Base-by-base conservation (phyloP, 83 land plant genomes). In the Picea abies region DNA sequence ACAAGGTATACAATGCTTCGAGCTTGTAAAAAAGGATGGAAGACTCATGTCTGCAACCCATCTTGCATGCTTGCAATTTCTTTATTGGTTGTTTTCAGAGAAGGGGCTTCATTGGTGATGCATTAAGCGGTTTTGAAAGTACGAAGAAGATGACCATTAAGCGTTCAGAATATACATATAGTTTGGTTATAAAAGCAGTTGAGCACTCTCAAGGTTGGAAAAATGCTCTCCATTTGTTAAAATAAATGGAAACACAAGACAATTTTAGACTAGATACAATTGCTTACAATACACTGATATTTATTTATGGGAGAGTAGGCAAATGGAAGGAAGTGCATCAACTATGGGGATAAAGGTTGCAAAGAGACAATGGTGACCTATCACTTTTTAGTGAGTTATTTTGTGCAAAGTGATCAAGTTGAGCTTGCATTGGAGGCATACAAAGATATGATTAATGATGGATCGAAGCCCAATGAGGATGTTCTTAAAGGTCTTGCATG, bases 361-460 rank as follows among this genome's bases (percentile, higher is more conserved):
- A 73, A 41, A 15, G 95, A 90, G 63, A 91, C 89, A 14, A 52
- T 52, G 26, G 83, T 89, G 22, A 93, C 95, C 26, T 93, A 90
- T 83, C 22, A 69, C 20, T 64, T 93, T 32, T 81, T 93, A n/a
- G 87, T 93, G 61, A 85, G 95, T 88, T 80, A 78, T 20, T 93
- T 93, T 87, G 92, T 88, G n/a, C 92, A 91, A 11, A 88, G 94
- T 84, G 81, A 85, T n/a, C 88, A 84, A 75, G 77, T 76, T 82
- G 95, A 93, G 47, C 84, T 90, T 44, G 93, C 93, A 2, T 65
- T 93, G 78, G 92, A 89, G 82, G 93, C 90, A 14, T 91, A 88
- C 32, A 56, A 61, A 25, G 87, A 88, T 71, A 89, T 93, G 93
- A 12, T 91, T 58, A 85, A 83, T 20, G 83, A 79, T 72, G 78